Conservation (phyloP, 192 early-diverging fungal species). For the Dispira parvispora region DNA sequence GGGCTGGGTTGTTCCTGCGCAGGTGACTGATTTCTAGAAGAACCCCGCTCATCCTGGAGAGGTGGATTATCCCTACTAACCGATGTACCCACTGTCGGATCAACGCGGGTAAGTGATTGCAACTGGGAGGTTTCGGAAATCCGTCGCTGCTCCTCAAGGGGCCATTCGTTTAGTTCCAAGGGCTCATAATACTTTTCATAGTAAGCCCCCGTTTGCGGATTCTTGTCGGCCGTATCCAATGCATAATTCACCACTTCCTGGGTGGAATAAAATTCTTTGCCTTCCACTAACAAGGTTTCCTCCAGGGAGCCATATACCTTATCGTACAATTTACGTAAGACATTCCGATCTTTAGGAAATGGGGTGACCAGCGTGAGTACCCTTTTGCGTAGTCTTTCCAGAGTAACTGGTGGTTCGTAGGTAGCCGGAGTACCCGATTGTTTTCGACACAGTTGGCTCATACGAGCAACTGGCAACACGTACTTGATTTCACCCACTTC, state of each 20-base stretch:
- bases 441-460: not conserved
- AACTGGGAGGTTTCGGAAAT: too few relatives aligned
- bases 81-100: too few relatives aligned
- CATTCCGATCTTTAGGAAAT: not conserved
- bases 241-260: not conserved
- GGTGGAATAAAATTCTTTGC: not conserved
- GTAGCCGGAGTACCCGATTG: not conserved
- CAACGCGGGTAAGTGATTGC: too few relatives aligned
- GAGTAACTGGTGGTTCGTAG: not conserved
- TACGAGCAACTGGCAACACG: not conserved
- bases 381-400: not conserved
- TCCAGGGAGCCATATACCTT: not conserved
- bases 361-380: not conserved
- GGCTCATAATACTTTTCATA: too few relatives aligned
- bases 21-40: too few relatives aligned
- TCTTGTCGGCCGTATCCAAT: not conserved
- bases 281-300: not conserved
- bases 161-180: too few relatives aligned
- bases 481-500: not conserved
- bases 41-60: too few relatives aligned
- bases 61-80: too few relatives aligned
- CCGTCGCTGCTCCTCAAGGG: too few relatives aligned
- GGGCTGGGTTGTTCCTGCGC: too few relatives aligned
- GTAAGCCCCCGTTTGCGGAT: too few relatives aligned
- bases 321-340: not conserved